Conservation (phyloP, 192 early-diverging fungal species). For the Coemansia reversa region DNA sequence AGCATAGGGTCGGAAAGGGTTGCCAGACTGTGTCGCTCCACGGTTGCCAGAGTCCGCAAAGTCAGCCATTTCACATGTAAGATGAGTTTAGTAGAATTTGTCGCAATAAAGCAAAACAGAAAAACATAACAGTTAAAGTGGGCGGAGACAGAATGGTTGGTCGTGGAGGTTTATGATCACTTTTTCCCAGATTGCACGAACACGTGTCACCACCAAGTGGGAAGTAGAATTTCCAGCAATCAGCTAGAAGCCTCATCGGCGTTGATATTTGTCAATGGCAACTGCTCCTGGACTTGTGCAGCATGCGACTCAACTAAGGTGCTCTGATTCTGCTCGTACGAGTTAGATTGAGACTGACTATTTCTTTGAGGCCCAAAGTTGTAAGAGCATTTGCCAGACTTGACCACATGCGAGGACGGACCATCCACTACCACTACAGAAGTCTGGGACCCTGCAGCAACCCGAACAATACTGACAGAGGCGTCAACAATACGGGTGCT, state of each 20-base stretch:
- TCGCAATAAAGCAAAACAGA: conserved; percentile 1
- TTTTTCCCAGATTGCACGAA: no score
- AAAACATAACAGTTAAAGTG: neutral
- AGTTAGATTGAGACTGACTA: neutral
- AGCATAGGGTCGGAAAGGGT: conserved; percentile 46
- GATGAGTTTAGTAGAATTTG: neutral
- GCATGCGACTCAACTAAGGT: no score
- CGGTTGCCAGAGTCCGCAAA: conserved; percentile 19
- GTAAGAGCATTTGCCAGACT: conserved; percentile 45
- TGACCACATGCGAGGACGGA: conserved; percentile 12
- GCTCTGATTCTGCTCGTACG: neutral
- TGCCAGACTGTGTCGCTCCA: conserved; percentile 8
- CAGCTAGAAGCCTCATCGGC: no score
- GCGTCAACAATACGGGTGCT: conserved; percentile 15
- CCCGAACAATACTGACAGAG: conserved; percentile 19
- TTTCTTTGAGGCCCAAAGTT: neutral
- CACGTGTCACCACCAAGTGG: no score
- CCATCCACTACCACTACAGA: conserved; percentile 16
- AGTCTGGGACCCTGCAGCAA: conserved; percentile 14
- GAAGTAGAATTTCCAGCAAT: no score
- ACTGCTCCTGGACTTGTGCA: no score
- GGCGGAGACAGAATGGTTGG: no score
- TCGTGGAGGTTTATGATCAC: no score
- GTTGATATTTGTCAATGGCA: no score
- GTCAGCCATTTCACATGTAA: conserved; percentile 30